phyloP scores from a whole-genome alignment of 1,139 yeast species.

The Wickerhamomyces sp. region DNA sequence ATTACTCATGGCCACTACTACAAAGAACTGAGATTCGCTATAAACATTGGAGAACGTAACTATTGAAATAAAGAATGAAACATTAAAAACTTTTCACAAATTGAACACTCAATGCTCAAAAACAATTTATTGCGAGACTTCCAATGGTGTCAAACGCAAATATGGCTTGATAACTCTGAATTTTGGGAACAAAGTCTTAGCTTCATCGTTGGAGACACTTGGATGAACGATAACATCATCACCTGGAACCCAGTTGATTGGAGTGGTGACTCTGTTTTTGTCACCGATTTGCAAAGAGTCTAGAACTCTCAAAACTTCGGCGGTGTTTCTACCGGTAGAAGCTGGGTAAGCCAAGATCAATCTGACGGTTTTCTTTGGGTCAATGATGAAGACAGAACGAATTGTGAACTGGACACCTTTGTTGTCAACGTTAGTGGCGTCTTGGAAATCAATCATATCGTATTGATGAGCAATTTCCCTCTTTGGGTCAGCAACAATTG shows the following conservation, averaged over 20 bases:
- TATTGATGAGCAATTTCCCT: conserved; percentile 64
- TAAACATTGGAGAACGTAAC: too few relatives aligned
- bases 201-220: conserved; percentile 63
- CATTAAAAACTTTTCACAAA: too few relatives aligned
- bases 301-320: conserved; percentile 76
- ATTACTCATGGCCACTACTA: too few relatives aligned
- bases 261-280: conserved; percentile 67
- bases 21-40: too few relatives aligned
- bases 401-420: conserved; percentile 64
- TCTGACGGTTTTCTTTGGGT: conserved; percentile 71
- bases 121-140: conserved; percentile 11
- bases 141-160: conserved; percentile 52
- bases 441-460: conserved; percentile 76
- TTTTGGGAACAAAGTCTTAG: conserved; percentile 67
- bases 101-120: too few relatives aligned
- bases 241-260: conserved; percentile 84
- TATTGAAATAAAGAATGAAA: too few relatives aligned
- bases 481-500: conserved; percentile 73
- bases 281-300: conserved; percentile 79
- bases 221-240: conserved; percentile 85
- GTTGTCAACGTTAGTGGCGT: conserved; percentile 52
- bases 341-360: conserved; percentile 77
- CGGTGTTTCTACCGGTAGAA: conserved; percentile 83
- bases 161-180: conserved; percentile 77
- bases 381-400: conserved; percentile 79